A percentile compares a stretch with the other conserved stretches of the same genome.
These are phyloP conservation scores for Solanum dulcamara DNA, from an alignment of 257 asterid genomes.

Conservation along the genomic window DNA sequence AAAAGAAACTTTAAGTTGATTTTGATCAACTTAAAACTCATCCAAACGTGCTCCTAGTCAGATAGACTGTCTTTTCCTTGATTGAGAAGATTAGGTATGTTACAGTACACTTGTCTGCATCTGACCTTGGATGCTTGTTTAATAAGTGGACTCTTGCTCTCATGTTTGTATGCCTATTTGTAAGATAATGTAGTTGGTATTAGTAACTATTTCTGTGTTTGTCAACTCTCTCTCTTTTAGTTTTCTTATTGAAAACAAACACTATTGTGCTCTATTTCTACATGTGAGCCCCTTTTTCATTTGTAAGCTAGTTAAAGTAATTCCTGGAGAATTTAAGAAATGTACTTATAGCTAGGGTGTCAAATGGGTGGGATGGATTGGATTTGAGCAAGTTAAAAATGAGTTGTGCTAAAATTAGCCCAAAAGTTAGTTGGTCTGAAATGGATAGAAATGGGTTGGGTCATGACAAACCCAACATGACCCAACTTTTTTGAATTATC, in stretches of 20 bases:
- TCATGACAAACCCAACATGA: neutral
- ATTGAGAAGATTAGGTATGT: neutral
- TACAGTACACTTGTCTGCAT: neutral
- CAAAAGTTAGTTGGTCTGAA: neutral
- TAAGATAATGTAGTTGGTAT: neutral
- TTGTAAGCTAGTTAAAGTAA: neutral
- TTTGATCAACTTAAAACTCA: too few relatives aligned
- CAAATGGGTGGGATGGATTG: neutral
- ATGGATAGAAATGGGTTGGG: neutral
- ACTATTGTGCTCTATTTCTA: neutral
- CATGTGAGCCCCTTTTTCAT: neutral
- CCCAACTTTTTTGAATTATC: neutral
- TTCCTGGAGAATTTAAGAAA: neutral
- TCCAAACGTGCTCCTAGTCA: too few relatives aligned
- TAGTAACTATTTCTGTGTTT: neutral
- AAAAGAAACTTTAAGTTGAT: too few relatives aligned
- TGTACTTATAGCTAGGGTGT: neutral
- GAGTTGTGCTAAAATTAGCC: neutral
- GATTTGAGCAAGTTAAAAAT: neutral
- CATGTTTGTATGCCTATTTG: neutral
- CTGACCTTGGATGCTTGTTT: neutral
- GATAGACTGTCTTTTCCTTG: neutral
- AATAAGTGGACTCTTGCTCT: neutral
- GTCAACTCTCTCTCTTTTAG: neutral
- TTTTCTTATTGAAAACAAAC: neutral